Conservation (phyloP, 345 rosid genomes). For the Arabis hirsuta region DNA sequence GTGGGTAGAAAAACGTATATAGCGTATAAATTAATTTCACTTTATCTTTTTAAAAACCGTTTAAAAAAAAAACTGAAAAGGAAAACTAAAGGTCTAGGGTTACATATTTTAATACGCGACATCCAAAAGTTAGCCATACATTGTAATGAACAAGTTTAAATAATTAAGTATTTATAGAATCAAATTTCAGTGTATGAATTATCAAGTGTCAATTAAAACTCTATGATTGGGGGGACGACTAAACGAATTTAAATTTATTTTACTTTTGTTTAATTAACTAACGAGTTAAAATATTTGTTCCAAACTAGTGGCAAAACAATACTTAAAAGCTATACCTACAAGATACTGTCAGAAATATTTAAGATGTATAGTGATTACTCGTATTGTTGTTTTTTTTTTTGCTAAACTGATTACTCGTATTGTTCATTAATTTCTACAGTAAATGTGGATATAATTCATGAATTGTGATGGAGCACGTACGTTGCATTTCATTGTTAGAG, state of each 20-base stretch:
- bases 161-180: no score
- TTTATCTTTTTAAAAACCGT: no score
- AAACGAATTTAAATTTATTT: neutral
- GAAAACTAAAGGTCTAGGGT: neutral
- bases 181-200: no score
- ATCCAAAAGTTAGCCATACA: no score
- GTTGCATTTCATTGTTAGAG: constrained; percentile 14
- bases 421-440: constrained; percentile 1
- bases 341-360: neutral
- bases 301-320: constrained; percentile 10
- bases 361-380: neutral
- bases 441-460: constrained; percentile 25
- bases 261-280: neutral
- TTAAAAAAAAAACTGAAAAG: no score
- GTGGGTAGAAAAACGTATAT: constrained; percentile 1
- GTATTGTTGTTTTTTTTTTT: no score
- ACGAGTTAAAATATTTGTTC: constrained; percentile 20
- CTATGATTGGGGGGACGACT: constrained; percentile 25
- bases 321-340: neutral
- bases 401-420: neutral
- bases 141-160: no score
- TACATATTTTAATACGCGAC: no score
- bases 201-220: constrained; percentile 8
- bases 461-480: constrained; percentile 21
- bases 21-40: neutral